These are phyloP conservation scores for sweet orange (Citrus sinensis) DNA, from an alignment of 345 rosid genomes.

Conservation along the genomic window DVS_A1.0 CM039167.1:3512501-3513000, in stretches of 20 bases:
- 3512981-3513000: slow-evolving; percentile 93
- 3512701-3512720: background rate
- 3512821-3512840: slow-evolving; percentile 48
- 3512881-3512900: slow-evolving; percentile 25
- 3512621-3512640: background rate
- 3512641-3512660: background rate
- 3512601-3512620: background rate
- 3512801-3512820: slow-evolving; percentile 50
- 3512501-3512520: background rate
- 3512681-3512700: slow-evolving; percentile 2
- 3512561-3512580: background rate
- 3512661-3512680: background rate
- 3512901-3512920: slow-evolving; percentile 53
- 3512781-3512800: slow-evolving; percentile 43
- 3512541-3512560: background rate
- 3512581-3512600: background rate
- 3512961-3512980: slow-evolving; percentile 96
- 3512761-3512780: background rate
- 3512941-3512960: slow-evolving; percentile 84
- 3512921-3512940: slow-evolving; percentile 75
- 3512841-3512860: slow-evolving; percentile 36
- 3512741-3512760: background rate
- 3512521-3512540: too few species aligned
- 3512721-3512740: background rate
- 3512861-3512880: slow-evolving; percentile 30